Conservation (phyloP, 2,329 filamentous ascomycete genomes). For the Plectosphaerella plurivora region DNA sequence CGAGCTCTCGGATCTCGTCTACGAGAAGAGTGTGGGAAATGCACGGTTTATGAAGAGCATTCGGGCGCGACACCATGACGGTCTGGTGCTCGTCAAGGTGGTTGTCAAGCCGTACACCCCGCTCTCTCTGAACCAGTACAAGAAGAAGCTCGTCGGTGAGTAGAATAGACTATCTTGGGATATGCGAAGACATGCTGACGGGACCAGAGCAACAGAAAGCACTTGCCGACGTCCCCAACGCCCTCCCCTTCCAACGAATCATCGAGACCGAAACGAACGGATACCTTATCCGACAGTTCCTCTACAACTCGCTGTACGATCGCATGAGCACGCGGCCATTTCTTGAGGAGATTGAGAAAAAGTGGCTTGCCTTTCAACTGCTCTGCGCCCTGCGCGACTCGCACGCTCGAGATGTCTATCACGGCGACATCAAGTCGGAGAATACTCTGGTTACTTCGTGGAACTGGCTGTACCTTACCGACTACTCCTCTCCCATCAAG, state of each 20-base stretch:
- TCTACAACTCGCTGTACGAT: constrained; percentile 96
- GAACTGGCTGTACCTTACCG: constrained; percentile 98
- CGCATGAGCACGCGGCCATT: constrained; percentile 95
- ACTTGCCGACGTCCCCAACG: constrained; percentile 82
- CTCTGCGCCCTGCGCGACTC: constrained; percentile 90
- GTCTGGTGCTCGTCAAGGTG: constrained; percentile 89
- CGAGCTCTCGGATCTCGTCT: constrained; percentile 83
- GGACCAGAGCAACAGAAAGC: constrained; percentile 69
- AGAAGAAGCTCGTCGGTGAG: constrained; percentile 70
- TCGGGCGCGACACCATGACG: constrained; percentile 82
- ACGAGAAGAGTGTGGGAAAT: constrained; percentile 88
- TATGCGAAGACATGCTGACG: constrained; percentile 1
- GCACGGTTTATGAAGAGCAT: constrained; percentile 97
- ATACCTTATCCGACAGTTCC: constrained; percentile 89
- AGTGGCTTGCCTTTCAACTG: constrained; percentile 95
- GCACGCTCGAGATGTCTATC: constrained; percentile 82
- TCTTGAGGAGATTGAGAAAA: constrained; percentile 95
- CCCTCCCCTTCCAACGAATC: constrained; percentile 82
- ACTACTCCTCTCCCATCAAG: constrained; percentile 95
- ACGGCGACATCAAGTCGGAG: constrained; percentile 98
- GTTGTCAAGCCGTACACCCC: constrained; percentile 87
- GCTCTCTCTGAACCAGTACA: constrained; percentile 76
- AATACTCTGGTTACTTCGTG: constrained; percentile 96
- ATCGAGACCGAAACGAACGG: constrained; percentile 89
- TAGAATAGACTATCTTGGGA: neutral